A percentile compares a stretch with the other conserved stretches of the same genome.
Evolutionary conservation across 2,329 filamentous ascomycete genomes (phyloP).

Genomic region (Rhinocladiella mackenziei): DNA sequence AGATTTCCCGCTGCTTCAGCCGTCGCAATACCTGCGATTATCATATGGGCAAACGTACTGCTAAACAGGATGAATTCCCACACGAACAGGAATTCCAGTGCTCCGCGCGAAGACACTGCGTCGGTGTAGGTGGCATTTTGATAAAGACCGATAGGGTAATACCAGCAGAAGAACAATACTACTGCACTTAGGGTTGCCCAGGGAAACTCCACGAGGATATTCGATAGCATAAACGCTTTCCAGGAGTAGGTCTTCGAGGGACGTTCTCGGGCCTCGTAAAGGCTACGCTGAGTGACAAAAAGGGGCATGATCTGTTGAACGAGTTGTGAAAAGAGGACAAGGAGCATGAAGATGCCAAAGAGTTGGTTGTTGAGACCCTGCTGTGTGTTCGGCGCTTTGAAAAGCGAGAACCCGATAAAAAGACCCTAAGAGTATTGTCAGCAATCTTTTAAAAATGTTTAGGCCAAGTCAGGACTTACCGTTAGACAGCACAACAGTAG

Average conservation of each 20-base stretch:
- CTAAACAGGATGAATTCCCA: constrained; percentile 67
- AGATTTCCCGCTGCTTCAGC: constrained; percentile 62
- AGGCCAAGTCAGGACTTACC: too few species aligned
- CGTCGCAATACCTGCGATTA: constrained; percentile 72
- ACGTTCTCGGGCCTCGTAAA: constrained; percentile 58
- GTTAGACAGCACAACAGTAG: constrained; percentile 62
- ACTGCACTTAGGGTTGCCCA: constrained; percentile 60
- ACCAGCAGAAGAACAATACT: constrained; percentile 61
- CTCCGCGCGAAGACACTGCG: constrained; percentile 66
- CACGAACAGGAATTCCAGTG: constrained; percentile 63
- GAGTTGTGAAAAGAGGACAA: constrained; percentile 67
- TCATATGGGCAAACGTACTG: constrained; percentile 66
- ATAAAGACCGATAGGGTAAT: constrained; percentile 57
- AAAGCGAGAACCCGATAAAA: constrained; percentile 82
- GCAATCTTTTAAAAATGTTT: too few species aligned
- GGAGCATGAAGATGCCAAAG: constrained; percentile 80
- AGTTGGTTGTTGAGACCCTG: constrained; percentile 86
- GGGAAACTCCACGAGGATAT: constrained; percentile 67
- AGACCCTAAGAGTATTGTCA: too few species aligned
- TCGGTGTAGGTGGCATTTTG: constrained; percentile 51
- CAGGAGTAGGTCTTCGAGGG: constrained; percentile 69
- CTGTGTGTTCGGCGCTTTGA: constrained; percentile 65
- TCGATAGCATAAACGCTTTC: constrained; percentile 67
- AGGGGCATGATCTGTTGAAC: constrained; percentile 52
- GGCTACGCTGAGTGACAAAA: constrained; percentile 54